These are phyloP conservation scores for Pyrus bretschneideri DNA, from an alignment of 306 rosid genomes.

Conservation along the genomic window DNA sequence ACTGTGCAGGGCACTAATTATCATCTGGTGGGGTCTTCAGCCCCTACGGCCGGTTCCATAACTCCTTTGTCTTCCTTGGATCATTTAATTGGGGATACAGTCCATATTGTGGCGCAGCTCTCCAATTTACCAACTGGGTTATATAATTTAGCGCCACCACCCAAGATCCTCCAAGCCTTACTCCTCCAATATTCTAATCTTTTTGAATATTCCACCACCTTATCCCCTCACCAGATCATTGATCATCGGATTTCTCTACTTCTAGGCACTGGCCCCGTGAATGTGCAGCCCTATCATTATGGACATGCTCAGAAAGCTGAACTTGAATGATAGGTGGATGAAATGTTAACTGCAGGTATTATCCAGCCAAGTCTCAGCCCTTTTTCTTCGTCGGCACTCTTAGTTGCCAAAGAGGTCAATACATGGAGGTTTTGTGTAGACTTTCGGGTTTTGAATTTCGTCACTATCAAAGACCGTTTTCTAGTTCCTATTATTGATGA, in stretches of 20 bases:
- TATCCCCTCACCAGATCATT: accelerated
- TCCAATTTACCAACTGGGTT: too few relatives aligned
- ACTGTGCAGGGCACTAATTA: too few relatives aligned
- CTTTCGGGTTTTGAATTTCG: accelerated
- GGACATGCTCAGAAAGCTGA: background rate
- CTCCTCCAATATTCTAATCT: too few relatives aligned
- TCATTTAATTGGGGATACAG: background rate
- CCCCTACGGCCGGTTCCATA: too few relatives aligned
- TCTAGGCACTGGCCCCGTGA: accelerated
- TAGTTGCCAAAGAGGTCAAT: background rate
- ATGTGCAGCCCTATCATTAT: background rate
- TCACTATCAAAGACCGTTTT: background rate
- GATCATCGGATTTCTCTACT: background rate
- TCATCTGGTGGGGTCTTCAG: background rate
- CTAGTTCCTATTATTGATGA: background rate
- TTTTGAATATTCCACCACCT: accelerated
- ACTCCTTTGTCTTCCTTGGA: accelerated
- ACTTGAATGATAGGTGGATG: background rate
- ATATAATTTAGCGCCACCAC: too few relatives aligned
- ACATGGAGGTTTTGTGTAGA: background rate
- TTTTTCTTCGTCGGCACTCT: accelerated
- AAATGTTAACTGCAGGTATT: background rate
- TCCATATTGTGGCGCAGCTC: too few relatives aligned
- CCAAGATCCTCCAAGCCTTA: accelerated
- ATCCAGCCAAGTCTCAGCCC: background rate